Percentiles rank a stretch among this genome's conserved stretches.
These are phyloP conservation scores for Leucocoprinus gongylophorus DNA, from an alignment of 1,284 basidiomycete species.

Conservation along the genomic window DNA sequence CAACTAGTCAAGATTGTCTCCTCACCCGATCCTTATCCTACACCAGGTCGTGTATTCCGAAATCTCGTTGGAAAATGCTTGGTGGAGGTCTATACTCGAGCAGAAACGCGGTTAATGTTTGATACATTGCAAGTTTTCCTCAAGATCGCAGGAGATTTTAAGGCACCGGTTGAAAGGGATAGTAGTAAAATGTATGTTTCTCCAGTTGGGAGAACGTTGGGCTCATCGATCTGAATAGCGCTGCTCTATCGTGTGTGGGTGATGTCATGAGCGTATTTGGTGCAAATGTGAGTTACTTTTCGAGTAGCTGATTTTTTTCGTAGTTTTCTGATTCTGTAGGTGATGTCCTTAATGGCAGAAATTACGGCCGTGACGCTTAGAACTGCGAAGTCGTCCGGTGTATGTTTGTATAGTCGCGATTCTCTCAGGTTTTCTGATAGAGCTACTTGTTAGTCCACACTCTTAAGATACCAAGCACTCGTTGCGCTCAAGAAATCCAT, in stretches of 20 bases:
- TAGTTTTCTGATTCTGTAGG: slow-evolving; percentile 38
- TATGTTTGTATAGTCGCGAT: slow-evolving; percentile 26
- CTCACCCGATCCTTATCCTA: slow-evolving; percentile 56
- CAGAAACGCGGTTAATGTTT: slow-evolving; percentile 80
- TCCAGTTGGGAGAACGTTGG: not conserved
- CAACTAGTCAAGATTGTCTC: slow-evolving; percentile 59
- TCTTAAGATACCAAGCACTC: slow-evolving; percentile 81
- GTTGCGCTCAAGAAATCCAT: slow-evolving; percentile 73
- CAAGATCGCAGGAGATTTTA: slow-evolving; percentile 68
- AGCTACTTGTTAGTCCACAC: slow-evolving; percentile 47
- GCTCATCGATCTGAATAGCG: slow-evolving; percentile 35
- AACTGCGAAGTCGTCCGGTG: slow-evolving; percentile 64
- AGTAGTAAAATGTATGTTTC: slow-evolving; percentile 56
- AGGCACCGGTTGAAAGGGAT: slow-evolving; percentile 54
- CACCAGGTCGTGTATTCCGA: slow-evolving; percentile 80
- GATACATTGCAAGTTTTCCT: slow-evolving; percentile 80
- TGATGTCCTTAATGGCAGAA: slow-evolving; percentile 94
- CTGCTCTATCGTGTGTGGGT: slow-evolving; percentile 76
- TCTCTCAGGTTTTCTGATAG: not conserved
- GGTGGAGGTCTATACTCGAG: slow-evolving; percentile 68
- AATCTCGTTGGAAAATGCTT: slow-evolving; percentile 77
- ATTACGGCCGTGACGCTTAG: slow-evolving; percentile 62
- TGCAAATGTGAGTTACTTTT: slow-evolving; percentile 53
- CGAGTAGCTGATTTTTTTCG: not conserved
- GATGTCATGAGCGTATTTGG: slow-evolving; percentile 85